Percentiles rank a stretch among this genome's conserved stretches.
Conservation (phyloP, 805 yeast species). For the Myxozyma kluyveri region DNA sequence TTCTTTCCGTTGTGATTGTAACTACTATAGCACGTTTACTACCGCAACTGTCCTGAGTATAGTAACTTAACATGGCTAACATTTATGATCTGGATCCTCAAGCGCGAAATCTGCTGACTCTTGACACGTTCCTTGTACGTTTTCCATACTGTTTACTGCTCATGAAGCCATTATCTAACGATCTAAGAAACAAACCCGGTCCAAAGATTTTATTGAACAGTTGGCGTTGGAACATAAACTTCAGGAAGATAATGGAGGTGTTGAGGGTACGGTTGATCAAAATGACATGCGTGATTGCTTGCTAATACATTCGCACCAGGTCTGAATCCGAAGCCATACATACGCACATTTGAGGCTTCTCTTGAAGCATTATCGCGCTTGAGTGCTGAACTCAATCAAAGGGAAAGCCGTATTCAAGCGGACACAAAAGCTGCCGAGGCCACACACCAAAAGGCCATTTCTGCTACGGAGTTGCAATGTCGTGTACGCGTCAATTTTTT, state of each 20-base stretch:
- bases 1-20: too few relatives aligned
- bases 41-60: too few relatives aligned
- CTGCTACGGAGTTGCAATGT: conserved; percentile 15
- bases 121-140: conserved; percentile 29
- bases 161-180: not conserved
- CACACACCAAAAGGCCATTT: conserved; percentile 11
- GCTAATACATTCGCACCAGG: conserved; percentile 23
- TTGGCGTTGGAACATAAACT: conserved; percentile 21
- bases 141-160: not conserved
- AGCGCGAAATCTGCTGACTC: conserved; percentile 26
- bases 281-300: not conserved
- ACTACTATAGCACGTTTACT: too few relatives aligned
- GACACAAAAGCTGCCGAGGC: conserved; percentile 52
- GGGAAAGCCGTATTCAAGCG: conserved; percentile 51
- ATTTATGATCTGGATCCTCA: conserved; percentile 27
- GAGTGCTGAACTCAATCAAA: conserved; percentile 52
- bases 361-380: conserved; percentile 66
- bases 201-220: conserved; percentile 28
- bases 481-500: conserved; percentile 5
- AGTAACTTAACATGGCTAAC: conserved; percentile 20
- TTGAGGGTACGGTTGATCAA: conserved; percentile 6
- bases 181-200: conserved; percentile 10
- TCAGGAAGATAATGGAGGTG: conserved; percentile 14
- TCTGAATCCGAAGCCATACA: conserved; percentile 90
- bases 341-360: conserved; percentile 86